These are phyloP conservation scores for Talaromyces sp. DNA, from an alignment of 2,329 filamentous ascomycete species.

Conservation along the genomic window DNA sequence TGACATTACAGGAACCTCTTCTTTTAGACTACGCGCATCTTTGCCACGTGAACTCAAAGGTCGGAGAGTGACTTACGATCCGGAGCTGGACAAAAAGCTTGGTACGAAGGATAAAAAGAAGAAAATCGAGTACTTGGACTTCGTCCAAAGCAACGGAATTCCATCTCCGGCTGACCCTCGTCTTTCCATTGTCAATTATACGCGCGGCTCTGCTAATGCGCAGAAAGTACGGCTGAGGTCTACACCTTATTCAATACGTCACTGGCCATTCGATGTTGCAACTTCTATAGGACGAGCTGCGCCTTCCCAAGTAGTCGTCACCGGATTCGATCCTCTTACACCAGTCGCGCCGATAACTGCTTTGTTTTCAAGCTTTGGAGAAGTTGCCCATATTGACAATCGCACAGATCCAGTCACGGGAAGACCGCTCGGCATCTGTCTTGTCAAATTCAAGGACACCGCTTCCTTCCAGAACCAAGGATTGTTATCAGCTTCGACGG, in stretches of 20 bases:
- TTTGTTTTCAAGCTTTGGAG: constrained; percentile 47
- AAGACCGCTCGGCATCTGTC: constrained; percentile 88
- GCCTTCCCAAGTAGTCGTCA: constrained; percentile 84
- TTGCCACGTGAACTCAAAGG: constrained; percentile 50
- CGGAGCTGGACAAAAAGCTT: constrained; percentile 57
- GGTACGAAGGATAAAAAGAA: constrained; percentile 54
- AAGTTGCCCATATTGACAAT: constrained; percentile 86
- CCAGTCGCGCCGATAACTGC: constrained; percentile 54
- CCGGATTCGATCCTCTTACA: constrained; percentile 90
- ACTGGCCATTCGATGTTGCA: constrained; percentile 74
- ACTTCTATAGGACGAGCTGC: constrained; percentile 86
- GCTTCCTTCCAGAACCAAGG: constrained; percentile 49
- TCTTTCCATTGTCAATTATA: constrained; percentile 62
- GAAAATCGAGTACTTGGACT: constrained; percentile 52
- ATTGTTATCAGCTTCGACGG: constrained; percentile 66
- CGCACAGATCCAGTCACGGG: constrained; percentile 94
- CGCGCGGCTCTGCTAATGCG: constrained; percentile 59
- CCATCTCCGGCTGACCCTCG: constrained; percentile 77
- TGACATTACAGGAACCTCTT: neutral
- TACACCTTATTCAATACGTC: constrained; percentile 74
- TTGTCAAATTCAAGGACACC: constrained; percentile 81
- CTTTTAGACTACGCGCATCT: neutral
- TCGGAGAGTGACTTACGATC: constrained; percentile 60
- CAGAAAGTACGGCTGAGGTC: constrained; percentile 66
- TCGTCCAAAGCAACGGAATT: constrained; percentile 51